A percentile compares a stretch with the other conserved stretches of the same genome.
Conservation (phyloP, 352 stramenopile genomes). For the Nothophytophthora sp. region DNA sequence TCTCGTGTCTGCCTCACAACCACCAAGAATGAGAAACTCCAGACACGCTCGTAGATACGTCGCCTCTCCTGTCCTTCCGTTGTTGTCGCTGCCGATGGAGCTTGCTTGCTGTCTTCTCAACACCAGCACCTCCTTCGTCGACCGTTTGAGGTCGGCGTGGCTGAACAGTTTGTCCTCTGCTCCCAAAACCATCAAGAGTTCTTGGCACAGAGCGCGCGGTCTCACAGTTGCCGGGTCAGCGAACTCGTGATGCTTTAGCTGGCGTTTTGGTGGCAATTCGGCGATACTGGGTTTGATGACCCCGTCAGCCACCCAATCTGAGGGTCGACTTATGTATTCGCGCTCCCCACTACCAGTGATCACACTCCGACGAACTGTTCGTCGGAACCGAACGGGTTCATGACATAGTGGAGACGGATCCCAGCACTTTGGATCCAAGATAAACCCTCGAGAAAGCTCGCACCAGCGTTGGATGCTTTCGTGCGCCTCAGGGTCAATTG, state of each 20-base stretch:
- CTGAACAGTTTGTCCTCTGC: conserved; percentile 22
- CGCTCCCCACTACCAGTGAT: conserved; percentile 23
- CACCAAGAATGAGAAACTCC: conserved; percentile 12
- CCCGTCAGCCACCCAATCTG: conserved; percentile 36
- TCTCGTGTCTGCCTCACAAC: conserved; percentile 25
- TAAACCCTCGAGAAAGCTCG: conserved; percentile 63
- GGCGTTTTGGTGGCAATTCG: conserved; percentile 14
- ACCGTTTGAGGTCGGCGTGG: conserved; percentile 42
- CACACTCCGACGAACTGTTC: conserved; percentile 29
- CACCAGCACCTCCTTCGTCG: conserved; percentile 33
- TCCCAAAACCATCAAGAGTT: conserved; percentile 31
- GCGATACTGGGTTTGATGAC: conserved; percentile 54
- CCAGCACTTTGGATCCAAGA: conserved; percentile 61
- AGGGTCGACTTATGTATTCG: conserved; percentile 49
- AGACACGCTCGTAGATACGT: conserved; percentile 21
- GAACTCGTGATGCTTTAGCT: conserved; percentile 36
- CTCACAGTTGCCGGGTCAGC: conserved; percentile 22
- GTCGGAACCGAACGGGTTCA: conserved; percentile 52
- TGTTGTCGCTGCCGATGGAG: too few species aligned
- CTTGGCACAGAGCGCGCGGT: conserved; percentile 23
- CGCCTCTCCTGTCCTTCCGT: too few species aligned
- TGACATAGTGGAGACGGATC: conserved; percentile 51
- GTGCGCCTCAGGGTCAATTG: conserved; percentile 13
- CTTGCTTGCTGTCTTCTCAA: conserved; percentile 14
- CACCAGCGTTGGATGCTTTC: conserved; percentile 21